Evolutionary conservation across 2,329 filamentous ascomycete genomes (phyloP).

Genomic region (Lecanicillium sp.): DNA sequence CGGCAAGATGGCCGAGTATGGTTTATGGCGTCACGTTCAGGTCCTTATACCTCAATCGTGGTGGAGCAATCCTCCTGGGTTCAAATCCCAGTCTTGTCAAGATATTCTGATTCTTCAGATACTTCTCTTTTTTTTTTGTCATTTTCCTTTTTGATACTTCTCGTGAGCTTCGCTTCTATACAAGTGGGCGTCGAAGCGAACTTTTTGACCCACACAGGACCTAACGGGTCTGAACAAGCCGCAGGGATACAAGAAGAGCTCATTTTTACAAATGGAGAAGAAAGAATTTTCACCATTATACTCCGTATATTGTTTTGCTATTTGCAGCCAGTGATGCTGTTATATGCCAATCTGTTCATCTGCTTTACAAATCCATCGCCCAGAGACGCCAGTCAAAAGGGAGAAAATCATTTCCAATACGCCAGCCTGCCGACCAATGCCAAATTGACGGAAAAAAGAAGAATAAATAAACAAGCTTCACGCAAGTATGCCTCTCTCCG

Average conservation of each 20-base stretch:
- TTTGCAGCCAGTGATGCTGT: slow-evolving; percentile 1
- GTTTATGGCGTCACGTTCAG: slow-evolving; percentile 31
- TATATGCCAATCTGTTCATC: slow-evolving; percentile 11
- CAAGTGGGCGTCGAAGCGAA: too few species aligned
- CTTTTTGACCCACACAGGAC: too few species aligned
- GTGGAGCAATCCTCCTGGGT: slow-evolving; percentile 30
- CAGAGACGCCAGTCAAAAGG: not conserved
- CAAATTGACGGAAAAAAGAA: not conserved
- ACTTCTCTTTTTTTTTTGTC: not conserved
- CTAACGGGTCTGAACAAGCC: too few species aligned
- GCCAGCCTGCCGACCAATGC: not conserved
- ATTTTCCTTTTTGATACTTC: too few species aligned
- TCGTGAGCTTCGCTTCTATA: too few species aligned
- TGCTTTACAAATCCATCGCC: not conserved
- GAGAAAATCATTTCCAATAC: not conserved
- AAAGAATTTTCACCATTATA: too few species aligned
- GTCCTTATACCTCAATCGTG: slow-evolving; percentile 20
- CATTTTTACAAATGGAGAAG: too few species aligned
- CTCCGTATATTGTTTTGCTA: not conserved
- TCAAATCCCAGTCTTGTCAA: slow-evolving; percentile 30
- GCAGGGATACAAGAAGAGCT: too few species aligned
- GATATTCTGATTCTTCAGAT: not conserved
- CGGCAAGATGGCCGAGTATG: slow-evolving; percentile 29
- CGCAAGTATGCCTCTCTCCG: not conserved
- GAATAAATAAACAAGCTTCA: not conserved